These are phyloP conservation scores for Ceratocystis destructans DNA, from an alignment of 2,329 filamentous ascomycete species.

Conservation along the genomic window DNA sequence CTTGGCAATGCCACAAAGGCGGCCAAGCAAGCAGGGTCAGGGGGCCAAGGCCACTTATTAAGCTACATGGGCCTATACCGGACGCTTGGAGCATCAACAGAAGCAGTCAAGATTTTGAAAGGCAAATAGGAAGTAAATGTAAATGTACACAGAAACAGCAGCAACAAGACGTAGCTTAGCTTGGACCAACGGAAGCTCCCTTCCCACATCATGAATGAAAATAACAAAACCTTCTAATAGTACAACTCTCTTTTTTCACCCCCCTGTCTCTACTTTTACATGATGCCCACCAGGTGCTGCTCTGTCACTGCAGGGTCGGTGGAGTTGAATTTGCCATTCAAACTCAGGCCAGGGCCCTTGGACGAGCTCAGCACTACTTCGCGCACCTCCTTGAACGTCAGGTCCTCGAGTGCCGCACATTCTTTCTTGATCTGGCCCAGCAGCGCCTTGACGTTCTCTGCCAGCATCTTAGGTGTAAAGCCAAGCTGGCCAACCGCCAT, in stretches of 20 bases:
- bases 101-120: constrained; percentile 37
- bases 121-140: constrained; percentile 16
- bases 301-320: constrained; percentile 43
- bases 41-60: constrained; percentile 35
- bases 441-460: constrained; percentile 68
- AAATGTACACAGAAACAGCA: neutral
- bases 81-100: constrained; percentile 37
- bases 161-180: neutral
- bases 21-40: constrained; percentile 31
- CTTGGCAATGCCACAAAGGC: constrained; percentile 37
- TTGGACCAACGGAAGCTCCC: constrained; percentile 6
- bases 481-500: constrained; percentile 84
- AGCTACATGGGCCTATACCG: constrained; percentile 41
- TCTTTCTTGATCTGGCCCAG: constrained; percentile 67
- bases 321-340: constrained; percentile 65
- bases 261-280: constrained; percentile 30
- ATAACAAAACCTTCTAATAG: constrained; percentile 6
- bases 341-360: constrained; percentile 68
- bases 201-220: constrained; percentile 9
- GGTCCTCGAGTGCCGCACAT: constrained; percentile 52
- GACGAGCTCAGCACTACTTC: constrained; percentile 75
- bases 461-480: constrained; percentile 76
- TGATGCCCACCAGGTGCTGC: constrained; percentile 39
- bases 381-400: constrained; percentile 33
- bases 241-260: constrained; percentile 11